These are phyloP conservation scores for Blastocystis sp. DNA, from an alignment of 352 stramenopile genomes.

Conservation along the genomic window DNA sequence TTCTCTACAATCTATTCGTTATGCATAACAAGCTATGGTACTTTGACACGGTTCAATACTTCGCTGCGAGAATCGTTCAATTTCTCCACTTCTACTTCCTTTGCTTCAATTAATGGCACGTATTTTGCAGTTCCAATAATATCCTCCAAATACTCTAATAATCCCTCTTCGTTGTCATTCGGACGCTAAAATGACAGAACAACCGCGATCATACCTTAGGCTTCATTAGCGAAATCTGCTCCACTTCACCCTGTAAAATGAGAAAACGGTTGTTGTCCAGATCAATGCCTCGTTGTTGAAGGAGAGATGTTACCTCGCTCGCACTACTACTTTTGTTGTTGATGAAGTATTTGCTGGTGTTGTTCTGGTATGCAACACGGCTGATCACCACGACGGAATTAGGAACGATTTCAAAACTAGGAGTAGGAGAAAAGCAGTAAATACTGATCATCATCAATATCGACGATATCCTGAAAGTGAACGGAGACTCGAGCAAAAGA, in stretches of 20 bases:
- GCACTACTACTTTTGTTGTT: conserved; percentile 81
- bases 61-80: conserved; percentile 82
- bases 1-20: conserved; percentile 78
- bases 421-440: neutral
- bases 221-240: conserved; percentile 99
- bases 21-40: conserved; percentile 63
- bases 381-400: conserved; percentile 84
- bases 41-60: conserved; percentile 94
- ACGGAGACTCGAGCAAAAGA: conserved; percentile 90
- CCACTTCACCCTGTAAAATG: conserved; percentile 91
- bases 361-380: conserved; percentile 83
- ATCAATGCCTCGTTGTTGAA: conserved; percentile 91
- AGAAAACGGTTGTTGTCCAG: conserved; percentile 99
- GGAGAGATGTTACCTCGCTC: conserved; percentile 84
- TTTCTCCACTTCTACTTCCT: conserved; percentile 84
- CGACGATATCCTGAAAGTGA: conserved; percentile 93
- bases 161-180: conserved; percentile 85
- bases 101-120: conserved; percentile 85
- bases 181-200: neutral
- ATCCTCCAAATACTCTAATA: conserved; percentile 99
- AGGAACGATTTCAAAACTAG: conserved; percentile 75
- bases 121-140: conserved; percentile 98
- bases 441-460: conserved; percentile 70
- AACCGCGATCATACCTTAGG: conserved; percentile 79
- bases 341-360: conserved; percentile 93